Conservation (phyloP, 2,329 filamentous ascomycete species). For the Colletotrichum chrysophilum region DNA sequence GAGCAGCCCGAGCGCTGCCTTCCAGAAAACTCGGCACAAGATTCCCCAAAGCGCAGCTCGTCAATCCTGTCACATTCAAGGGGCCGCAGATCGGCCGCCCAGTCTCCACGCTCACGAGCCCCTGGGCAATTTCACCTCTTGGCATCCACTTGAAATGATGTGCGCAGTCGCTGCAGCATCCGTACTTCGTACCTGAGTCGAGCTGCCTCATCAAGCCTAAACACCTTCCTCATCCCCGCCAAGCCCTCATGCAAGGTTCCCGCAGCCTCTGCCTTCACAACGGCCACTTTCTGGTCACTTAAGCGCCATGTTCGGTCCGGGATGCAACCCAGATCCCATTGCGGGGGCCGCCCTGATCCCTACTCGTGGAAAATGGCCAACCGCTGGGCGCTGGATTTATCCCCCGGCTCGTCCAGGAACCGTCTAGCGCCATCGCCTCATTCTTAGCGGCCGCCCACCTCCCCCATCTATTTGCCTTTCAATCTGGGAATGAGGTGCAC, state of each 20-base stretch:
- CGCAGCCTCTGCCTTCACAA: neutral
- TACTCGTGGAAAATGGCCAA: conserved; percentile 12
- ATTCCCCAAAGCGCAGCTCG: neutral
- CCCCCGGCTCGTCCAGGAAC: neutral
- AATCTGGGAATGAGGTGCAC: neutral
- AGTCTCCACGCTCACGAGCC: neutral
- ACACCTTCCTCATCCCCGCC: neutral
- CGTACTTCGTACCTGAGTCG: neutral
- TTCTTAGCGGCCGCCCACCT: neutral
- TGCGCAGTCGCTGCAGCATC: neutral
- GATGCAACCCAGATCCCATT: neutral
- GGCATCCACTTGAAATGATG: neutral
- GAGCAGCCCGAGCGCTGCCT: neutral
- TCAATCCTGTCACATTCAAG: neutral
- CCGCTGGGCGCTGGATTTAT: neutral
- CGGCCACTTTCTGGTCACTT: neutral
- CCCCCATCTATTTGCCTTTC: neutral
- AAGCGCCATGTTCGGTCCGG: neutral
- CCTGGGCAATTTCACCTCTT: neutral
- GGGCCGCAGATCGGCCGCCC: neutral
- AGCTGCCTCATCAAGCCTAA: conserved; percentile 13
- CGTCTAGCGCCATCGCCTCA: neutral
- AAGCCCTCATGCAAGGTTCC: neutral
- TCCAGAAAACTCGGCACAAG: neutral
- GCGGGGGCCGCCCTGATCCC: neutral